Percentiles rank a stretch among this genome's conserved stretches.
phyloP scores from a whole-genome alignment of 176 grass and related monocot genomes.

The Eleusine indica region DNA sequence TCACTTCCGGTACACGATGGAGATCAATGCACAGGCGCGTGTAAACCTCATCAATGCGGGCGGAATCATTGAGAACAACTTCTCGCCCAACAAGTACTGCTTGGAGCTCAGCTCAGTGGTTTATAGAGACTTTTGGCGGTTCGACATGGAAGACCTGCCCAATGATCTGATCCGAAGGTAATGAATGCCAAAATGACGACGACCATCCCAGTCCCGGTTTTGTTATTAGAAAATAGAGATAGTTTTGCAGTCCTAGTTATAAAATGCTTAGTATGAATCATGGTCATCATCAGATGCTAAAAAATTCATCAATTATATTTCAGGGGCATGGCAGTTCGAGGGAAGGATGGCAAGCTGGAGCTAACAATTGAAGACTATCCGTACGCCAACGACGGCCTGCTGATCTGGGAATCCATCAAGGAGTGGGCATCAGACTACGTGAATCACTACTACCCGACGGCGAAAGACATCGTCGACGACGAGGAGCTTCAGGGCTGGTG shows the following conservation, averaged over 20 bases:
- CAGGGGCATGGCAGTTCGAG: slow-evolving; percentile 65
- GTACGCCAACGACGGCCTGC: slow-evolving; percentile 62
- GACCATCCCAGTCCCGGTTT: not conserved
- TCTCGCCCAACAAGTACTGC: slow-evolving; percentile 49
- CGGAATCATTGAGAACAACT: slow-evolving; percentile 60
- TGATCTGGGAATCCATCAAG: slow-evolving; percentile 58
- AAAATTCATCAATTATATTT: not conserved
- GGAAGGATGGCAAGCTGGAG: slow-evolving; percentile 38
- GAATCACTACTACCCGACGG: slow-evolving; percentile 38
- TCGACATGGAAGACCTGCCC: slow-evolving; percentile 82
- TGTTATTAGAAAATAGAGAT: too few species aligned
- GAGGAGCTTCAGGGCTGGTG: slow-evolving; percentile 66
- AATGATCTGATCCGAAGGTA: slow-evolving; percentile 66
- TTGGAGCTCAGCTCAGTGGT: slow-evolving; percentile 61
- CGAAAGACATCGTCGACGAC: slow-evolving; percentile 29
- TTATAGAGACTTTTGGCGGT: slow-evolving; percentile 57
- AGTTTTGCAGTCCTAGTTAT: too few species aligned
- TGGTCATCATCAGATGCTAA: not conserved
- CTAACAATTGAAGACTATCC: slow-evolving; percentile 75
- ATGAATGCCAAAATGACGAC: not conserved
- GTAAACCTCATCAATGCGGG: slow-evolving; percentile 35
- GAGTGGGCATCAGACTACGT: slow-evolving; percentile 56
- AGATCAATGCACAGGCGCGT: slow-evolving; percentile 67
- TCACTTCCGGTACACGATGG: slow-evolving; percentile 82
- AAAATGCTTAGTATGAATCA: not conserved